phyloP scores from a whole-genome alignment of 1,139 yeast species.

The Taphrina flavorubra region DNA sequence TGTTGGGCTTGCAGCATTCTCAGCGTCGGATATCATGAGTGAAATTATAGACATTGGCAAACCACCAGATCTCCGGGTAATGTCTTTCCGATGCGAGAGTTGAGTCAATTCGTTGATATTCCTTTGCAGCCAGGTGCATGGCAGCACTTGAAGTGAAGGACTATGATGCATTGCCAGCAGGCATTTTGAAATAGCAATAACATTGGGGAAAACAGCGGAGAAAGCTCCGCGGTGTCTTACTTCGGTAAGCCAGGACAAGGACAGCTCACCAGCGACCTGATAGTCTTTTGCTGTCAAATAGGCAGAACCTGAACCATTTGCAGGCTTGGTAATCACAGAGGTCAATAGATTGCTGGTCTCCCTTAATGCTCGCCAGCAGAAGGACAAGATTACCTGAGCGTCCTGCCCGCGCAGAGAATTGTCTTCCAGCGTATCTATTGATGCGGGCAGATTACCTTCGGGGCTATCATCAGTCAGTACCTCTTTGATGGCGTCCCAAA shows the following conservation, averaged over 20 bases:
- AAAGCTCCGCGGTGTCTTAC: conserved; percentile 92
- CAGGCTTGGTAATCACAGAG: conserved; percentile 53
- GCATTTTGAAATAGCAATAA: conserved; percentile 64
- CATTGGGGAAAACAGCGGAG: conserved; percentile 82
- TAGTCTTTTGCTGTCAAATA: conserved; percentile 3
- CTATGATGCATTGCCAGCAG: conserved; percentile 53
- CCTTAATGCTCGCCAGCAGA: conserved; percentile 84
- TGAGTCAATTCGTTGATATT: conserved; percentile 62
- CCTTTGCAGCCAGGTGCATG: conserved; percentile 63
- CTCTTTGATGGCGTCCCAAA: conserved; percentile 64
- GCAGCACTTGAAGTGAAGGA: conserved; percentile 52
- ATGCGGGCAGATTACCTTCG: conserved; percentile 61
- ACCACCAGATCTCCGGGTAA: conserved; percentile 92
- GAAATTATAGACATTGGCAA: conserved; percentile 80
- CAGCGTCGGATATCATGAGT: conserved; percentile 63
- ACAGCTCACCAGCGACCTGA: conserved; percentile 58
- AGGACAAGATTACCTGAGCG: conserved; percentile 68
- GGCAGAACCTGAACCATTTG: conserved; percentile 47
- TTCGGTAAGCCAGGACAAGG: conserved; percentile 69
- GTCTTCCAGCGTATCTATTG: conserved; percentile 52
- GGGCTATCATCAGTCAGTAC: conserved; percentile 72
- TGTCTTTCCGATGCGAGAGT: conserved; percentile 61
- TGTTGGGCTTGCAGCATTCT: conserved; percentile 49
- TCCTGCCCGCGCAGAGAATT: conserved; percentile 57
- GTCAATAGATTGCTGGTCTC: conserved; percentile 69